These are phyloP conservation scores for Cladosporium sp. DNA, from an alignment of 2,329 filamentous ascomycete genomes.

Conservation along the genomic window DNA sequence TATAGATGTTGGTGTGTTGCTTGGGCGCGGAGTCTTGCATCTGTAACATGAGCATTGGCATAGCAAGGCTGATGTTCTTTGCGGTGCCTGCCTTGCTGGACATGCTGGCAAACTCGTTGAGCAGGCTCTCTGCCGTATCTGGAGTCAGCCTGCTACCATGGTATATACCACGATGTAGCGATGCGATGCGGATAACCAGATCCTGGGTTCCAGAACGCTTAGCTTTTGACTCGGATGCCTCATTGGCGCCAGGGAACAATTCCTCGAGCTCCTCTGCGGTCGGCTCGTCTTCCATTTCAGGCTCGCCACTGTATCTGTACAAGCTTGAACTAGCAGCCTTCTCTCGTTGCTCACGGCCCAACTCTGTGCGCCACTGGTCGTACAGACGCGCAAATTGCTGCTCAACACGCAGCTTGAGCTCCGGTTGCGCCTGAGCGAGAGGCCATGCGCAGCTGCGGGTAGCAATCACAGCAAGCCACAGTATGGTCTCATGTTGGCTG, in stretches of 20 bases:
- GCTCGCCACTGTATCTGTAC: slow-evolving; percentile 76
- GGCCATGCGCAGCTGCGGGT: slow-evolving; percentile 16
- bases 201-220: slow-evolving; percentile 15
- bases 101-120: slow-evolving; percentile 13
- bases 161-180: slow-evolving; percentile 20
- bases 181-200: slow-evolving; percentile 22
- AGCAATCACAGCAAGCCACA: slow-evolving; percentile 21
- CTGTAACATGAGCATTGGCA: slow-evolving; percentile 33
- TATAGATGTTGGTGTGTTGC: slow-evolving; percentile 78
- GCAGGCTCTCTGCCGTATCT: slow-evolving; percentile 18
- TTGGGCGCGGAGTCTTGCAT: slow-evolving; percentile 2
- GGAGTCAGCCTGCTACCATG: not conserved
- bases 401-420: slow-evolving; percentile 50
- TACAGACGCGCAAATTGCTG: slow-evolving; percentile 70
- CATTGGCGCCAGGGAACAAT: slow-evolving; percentile 68
- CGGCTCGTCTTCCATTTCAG: slow-evolving; percentile 70
- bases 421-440: slow-evolving; percentile 11
- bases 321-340: slow-evolving; percentile 70
- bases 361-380: slow-evolving; percentile 71
- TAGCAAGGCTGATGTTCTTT: not conserved
- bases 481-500: slow-evolving; percentile 21
- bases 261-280: slow-evolving; percentile 71
- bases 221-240: not conserved
- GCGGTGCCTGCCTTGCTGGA: not conserved
- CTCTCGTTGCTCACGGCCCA: slow-evolving; percentile 71